Percentiles rank a stretch among this genome's conserved stretches.
These are phyloP conservation scores for Obelidium mucronatum DNA, from an alignment of 192 early-diverging fungal genomes.

Conservation along the genomic window DNA sequence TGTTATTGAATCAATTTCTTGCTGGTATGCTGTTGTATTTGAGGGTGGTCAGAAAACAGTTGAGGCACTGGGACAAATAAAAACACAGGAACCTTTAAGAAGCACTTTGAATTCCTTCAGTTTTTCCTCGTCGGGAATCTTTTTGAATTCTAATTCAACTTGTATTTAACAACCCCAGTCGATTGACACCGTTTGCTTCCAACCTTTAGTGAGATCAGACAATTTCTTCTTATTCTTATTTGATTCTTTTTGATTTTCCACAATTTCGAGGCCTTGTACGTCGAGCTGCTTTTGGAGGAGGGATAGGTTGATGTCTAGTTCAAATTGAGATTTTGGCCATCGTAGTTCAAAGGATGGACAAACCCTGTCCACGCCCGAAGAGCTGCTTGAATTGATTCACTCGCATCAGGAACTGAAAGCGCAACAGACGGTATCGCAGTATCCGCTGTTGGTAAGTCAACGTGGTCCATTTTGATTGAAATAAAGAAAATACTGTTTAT, in stretches of 20 bases:
- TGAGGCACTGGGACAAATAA: not conserved
- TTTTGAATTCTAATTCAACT: slow-evolving; percentile 80
- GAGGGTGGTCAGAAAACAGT: slow-evolving; percentile 33
- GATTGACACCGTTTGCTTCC: not conserved
- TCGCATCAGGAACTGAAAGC: not conserved
- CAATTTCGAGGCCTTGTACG: slow-evolving; percentile 74
- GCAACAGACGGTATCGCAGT: no score
- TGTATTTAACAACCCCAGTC: not conserved
- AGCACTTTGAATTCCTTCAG: slow-evolving; percentile 77
- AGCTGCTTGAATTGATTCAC: slow-evolving; percentile 15
- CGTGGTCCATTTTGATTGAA: no score
- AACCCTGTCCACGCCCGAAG: slow-evolving; percentile 9
- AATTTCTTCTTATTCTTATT: slow-evolving; percentile 79
- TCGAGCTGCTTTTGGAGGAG: slow-evolving; percentile 77
- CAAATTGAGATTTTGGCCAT: no score
- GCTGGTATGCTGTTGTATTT: slow-evolving; percentile 68
- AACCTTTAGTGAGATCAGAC: slow-evolving; percentile 88
- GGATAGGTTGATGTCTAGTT: slow-evolving; percentile 74
- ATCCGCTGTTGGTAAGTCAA: no score
- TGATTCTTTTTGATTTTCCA: slow-evolving; percentile 86
- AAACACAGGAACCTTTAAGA: slow-evolving; percentile 74
- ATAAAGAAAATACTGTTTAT: no score
- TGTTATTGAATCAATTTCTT: slow-evolving; percentile 90
- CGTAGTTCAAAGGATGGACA: no score
- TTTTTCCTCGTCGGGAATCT: slow-evolving; percentile 80